These are phyloP conservation scores for Citrullus mucosospermus DNA, from an alignment of 306 rosid species.

Conservation along the genomic window DNA sequence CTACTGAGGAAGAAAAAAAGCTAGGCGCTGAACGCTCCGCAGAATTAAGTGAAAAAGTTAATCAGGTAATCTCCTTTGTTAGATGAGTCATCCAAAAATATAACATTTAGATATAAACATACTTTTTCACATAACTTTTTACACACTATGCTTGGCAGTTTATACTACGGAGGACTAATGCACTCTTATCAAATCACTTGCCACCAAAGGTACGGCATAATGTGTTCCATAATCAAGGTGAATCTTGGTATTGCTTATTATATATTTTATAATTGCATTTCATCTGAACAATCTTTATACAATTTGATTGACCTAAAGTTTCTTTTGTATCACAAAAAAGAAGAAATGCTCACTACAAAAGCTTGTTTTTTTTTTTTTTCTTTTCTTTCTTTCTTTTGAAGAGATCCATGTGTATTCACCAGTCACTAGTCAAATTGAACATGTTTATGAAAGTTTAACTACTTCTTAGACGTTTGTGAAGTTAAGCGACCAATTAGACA, in stretches of 20 bases:
- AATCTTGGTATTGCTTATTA: neutral
- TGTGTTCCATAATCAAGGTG: constrained; percentile 11
- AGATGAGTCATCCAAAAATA: neutral
- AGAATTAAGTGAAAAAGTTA: constrained; percentile 77
- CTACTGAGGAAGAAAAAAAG: constrained; percentile 67
- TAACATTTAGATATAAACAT: neutral
- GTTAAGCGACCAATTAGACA: too few species aligned
- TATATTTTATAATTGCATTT: neutral
- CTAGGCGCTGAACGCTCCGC: constrained; percentile 68
- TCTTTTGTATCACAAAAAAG: neutral
- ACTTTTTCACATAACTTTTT: neutral
- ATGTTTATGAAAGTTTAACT: neutral
- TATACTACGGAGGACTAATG: constrained; percentile 82
- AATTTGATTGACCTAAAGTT: neutral
- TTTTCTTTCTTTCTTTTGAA: neutral
- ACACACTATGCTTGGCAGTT: constrained; percentile 40
- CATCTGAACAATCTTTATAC: neutral
- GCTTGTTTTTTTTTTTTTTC: neutral
- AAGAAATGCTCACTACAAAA: neutral
- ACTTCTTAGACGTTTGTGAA: too few species aligned
- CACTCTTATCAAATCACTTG: constrained; percentile 76
- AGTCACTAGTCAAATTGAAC: neutral
- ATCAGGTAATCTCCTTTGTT: constrained; percentile 38
- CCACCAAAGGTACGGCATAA: constrained; percentile 76
- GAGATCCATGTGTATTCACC: neutral